Percentiles rank a stretch among this genome's conserved stretches.
Conservation (phyloP, 2,329 filamentous ascomycete species). For the Sporothrix curviconia region DNA sequence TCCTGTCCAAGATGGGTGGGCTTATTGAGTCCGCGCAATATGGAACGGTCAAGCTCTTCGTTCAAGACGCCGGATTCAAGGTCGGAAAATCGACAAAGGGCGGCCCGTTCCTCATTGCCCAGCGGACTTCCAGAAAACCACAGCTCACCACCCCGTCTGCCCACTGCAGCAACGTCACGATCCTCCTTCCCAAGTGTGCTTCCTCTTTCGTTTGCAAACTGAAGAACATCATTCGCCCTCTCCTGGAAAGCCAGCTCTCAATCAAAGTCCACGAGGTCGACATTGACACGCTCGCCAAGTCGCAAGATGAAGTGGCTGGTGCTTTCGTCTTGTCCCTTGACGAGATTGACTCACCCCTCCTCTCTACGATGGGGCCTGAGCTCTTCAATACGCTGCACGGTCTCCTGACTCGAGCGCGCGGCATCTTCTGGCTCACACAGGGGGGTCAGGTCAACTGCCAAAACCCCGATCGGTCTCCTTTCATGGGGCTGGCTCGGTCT, state of each 20-base stretch:
- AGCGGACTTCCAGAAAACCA: background rate
- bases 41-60: background rate
- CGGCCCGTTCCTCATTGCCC: conserved; percentile 6
- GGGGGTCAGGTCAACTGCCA: conserved; percentile 33
- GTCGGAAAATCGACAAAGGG: background rate
- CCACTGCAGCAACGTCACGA: background rate
- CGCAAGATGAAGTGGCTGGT: conserved; percentile 3
- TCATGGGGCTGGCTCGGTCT: conserved; percentile 42
- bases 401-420: conserved; percentile 31
- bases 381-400: conserved; percentile 37
- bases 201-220: background rate
- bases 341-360: conserved; percentile 28
- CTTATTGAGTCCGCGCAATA: background rate
- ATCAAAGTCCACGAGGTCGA: background rate
- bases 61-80: conserved; percentile 2
- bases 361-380: conserved; percentile 34
- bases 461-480: conserved; percentile 32
- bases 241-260: background rate
- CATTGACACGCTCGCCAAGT: background rate
- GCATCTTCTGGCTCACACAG: conserved; percentile 43
- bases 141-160: no score
- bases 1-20: conserved; percentile 4
- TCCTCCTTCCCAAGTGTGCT: conserved; percentile 13
- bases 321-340: conserved; percentile 41
- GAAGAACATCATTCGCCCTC: background rate